Percentiles rank a stretch among this genome's conserved stretches.
Evolutionary conservation across 192 early-diverging fungal genomes (phyloP).

Genomic region (Funneliformis mosseae): DNA sequence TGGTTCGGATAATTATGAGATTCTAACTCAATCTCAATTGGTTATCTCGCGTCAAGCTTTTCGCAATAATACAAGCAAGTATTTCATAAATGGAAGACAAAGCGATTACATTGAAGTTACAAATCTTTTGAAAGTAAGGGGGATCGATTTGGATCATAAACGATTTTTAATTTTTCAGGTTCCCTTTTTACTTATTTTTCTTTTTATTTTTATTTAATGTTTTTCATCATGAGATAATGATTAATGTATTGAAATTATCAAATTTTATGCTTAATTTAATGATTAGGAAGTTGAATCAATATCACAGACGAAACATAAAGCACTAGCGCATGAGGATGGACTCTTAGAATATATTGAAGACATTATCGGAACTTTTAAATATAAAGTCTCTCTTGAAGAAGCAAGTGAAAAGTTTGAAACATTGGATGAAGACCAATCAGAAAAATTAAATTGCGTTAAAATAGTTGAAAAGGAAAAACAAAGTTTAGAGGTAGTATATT

Average conservation of each 20-base stretch:
- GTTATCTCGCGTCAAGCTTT: slow-evolving; percentile 77
- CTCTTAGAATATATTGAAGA: slow-evolving; percentile 98
- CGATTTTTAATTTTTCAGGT: slow-evolving; percentile 94
- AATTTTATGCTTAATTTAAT: not conserved
- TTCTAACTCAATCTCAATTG: slow-evolving; percentile 69
- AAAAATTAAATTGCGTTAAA: slow-evolving; percentile 82
- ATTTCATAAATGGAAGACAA: slow-evolving; percentile 65
- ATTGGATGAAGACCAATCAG: slow-evolving; percentile 75
- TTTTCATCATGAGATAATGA: too few relatives aligned
- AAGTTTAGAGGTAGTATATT: slow-evolving; percentile 63
- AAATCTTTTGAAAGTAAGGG: slow-evolving; percentile 75
- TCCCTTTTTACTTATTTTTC: not conserved
- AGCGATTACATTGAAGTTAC: slow-evolving; percentile 86
- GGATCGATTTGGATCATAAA: slow-evolving; percentile 97
- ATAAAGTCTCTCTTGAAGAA: slow-evolving; percentile 84
- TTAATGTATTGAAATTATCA: not conserved
- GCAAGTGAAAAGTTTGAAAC: slow-evolving; percentile 68
- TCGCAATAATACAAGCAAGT: slow-evolving; percentile 72
- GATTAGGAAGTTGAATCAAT: slow-evolving; percentile 97
- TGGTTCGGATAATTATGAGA: slow-evolving; percentile 60
- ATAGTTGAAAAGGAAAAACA: slow-evolving; percentile 88
- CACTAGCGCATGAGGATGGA: slow-evolving; percentile 91
- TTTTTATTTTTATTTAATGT: too few relatives aligned
- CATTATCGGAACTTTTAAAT: slow-evolving; percentile 92
- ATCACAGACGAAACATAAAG: slow-evolving; percentile 96